These are phyloP conservation scores for Mucor indicus DNA, from an alignment of 371 early-diverging fungal species.

Conservation along the genomic window DNA sequence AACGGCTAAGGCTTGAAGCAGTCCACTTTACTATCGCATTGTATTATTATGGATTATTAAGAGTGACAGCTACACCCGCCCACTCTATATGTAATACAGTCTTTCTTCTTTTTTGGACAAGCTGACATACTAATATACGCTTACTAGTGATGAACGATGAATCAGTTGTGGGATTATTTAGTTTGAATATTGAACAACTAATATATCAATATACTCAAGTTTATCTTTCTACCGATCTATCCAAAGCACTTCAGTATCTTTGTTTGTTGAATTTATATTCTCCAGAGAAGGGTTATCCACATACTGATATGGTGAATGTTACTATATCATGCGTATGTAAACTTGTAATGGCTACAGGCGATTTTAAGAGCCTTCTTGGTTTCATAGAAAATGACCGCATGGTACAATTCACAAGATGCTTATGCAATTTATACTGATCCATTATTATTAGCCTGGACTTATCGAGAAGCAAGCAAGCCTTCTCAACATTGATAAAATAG, in stretches of 20 bases:
- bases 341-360: slow-evolving; percentile 46
- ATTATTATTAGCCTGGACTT: slow-evolving; percentile 2
- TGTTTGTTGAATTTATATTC: slow-evolving; percentile 60
- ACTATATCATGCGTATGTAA: slow-evolving; percentile 46
- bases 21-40: slow-evolving; percentile 88
- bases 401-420: slow-evolving; percentile 1
- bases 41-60: slow-evolving; percentile 73
- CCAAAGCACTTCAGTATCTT: slow-evolving; percentile 67
- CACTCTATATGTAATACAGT: too few relatives aligned
- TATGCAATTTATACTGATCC: too few relatives aligned
- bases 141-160: too few relatives aligned
- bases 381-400: background rate
- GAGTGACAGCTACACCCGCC: too few relatives aligned
- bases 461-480: slow-evolving; percentile 41
- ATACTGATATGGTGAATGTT: slow-evolving; percentile 35
- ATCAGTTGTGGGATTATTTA: too few relatives aligned
- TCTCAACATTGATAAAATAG: slow-evolving; percentile 50
- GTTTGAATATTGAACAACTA: slow-evolving; percentile 62
- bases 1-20: slow-evolving; percentile 65
- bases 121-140: too few relatives aligned
- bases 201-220: slow-evolving; percentile 56
- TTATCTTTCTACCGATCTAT: slow-evolving; percentile 48
- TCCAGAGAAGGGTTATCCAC: slow-evolving; percentile 22
- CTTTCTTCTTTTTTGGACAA: too few relatives aligned
- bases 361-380: slow-evolving; percentile 60